These are phyloP conservation scores for Leccinum solheimii DNA, from an alignment of 1,284 basidiomycete species.

Conservation along the genomic window DNA sequence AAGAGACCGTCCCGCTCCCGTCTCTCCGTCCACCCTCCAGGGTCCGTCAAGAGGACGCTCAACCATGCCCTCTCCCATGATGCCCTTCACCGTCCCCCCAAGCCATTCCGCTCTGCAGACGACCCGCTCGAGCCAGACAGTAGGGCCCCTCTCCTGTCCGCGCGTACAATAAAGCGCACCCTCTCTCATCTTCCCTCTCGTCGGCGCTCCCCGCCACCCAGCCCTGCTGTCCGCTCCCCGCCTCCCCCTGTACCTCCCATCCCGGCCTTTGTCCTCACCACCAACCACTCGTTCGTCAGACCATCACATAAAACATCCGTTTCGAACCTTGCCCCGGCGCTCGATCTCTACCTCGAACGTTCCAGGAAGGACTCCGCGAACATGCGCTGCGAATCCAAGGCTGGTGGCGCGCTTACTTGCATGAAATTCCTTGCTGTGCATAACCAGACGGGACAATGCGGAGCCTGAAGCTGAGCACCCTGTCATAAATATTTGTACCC, in stretches of 20 bases:
- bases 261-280: slow-evolving; percentile 25
- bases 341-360: slow-evolving; percentile 19
- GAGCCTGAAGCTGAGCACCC: slow-evolving; percentile 11
- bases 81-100: slow-evolving; percentile 9
- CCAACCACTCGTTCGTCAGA: slow-evolving; percentile 9
- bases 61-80: slow-evolving; percentile 12
- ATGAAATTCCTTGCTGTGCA: slow-evolving; percentile 26
- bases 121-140: slow-evolving; percentile 9
- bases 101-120: slow-evolving; percentile 4
- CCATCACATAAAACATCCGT: slow-evolving; percentile 3
- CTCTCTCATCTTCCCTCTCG: slow-evolving; percentile 17
- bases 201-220: slow-evolving; percentile 32
- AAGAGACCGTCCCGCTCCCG: slow-evolving; percentile 1
- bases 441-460: slow-evolving; percentile 12
- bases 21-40: slow-evolving; percentile 3
- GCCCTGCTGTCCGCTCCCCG: slow-evolving; percentile 22
- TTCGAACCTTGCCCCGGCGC: neutral
- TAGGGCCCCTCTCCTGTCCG: slow-evolving; percentile 4
- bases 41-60: slow-evolving; percentile 14
- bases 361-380: neutral
- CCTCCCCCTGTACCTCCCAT: slow-evolving; percentile 37
- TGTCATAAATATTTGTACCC: neutral
- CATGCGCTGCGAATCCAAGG: slow-evolving; percentile 11
- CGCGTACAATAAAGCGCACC: slow-evolving; percentile 15
- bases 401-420: slow-evolving; percentile 17